phyloP scores from a whole-genome alignment of 2,329 filamentous ascomycete species.

The Penicillium sp. region DNA sequence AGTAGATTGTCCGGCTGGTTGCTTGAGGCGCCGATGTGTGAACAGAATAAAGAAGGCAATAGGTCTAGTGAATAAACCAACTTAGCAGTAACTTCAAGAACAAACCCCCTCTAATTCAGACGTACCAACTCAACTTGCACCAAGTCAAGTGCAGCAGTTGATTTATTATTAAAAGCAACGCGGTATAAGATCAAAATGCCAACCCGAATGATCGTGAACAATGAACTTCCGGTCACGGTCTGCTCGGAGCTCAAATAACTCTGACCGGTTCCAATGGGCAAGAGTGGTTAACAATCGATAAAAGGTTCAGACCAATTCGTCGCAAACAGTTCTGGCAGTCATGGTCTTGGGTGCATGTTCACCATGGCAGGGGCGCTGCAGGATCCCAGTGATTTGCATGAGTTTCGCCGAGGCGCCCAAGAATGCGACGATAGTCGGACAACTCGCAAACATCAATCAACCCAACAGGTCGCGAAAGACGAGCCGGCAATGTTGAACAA shows the following conservation, averaged over 20 bases:
- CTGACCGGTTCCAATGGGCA: background rate
- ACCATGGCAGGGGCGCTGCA: constrained; percentile 29
- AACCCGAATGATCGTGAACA: background rate
- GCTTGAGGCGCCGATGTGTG: background rate
- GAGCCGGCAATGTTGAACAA: constrained; percentile 7
- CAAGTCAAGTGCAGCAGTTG: background rate
- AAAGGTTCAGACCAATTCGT: constrained; percentile 20
- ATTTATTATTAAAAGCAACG: background rate
- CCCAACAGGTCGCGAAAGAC: constrained; percentile 15
- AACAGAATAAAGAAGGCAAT: background rate
- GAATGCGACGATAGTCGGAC: constrained; percentile 5
- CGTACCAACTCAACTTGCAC: constrained; percentile 1
- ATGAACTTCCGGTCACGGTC: background rate
- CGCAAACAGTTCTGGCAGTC: constrained; percentile 27
- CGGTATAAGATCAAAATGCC: background rate
- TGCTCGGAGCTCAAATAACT: background rate
- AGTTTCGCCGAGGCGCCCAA: constrained; percentile 16
- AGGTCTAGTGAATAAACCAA: background rate
- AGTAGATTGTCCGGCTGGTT: background rate
- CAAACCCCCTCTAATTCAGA: background rate
- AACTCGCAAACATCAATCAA: constrained; percentile 9
- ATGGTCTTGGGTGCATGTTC: constrained; percentile 24
- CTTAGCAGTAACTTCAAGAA: background rate
- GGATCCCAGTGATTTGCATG: constrained; percentile 26
- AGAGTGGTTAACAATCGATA: background rate